These are phyloP conservation scores for Stagonosporopsis rhizophila DNA, from an alignment of 2,329 filamentous ascomycete species.

Conservation along the genomic window DNA sequence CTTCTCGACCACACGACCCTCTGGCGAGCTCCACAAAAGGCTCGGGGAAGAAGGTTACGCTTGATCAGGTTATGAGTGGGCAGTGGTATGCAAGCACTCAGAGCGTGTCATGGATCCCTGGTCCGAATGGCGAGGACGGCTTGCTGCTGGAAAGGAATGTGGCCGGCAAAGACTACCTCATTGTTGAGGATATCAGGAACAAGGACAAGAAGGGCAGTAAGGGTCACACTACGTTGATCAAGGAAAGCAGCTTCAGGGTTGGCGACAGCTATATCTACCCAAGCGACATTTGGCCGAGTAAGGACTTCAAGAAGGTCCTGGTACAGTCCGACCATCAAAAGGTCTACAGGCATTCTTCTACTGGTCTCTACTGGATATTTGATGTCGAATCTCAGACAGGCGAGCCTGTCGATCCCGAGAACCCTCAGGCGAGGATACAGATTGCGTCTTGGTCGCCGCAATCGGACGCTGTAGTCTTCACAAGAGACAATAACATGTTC, in stretches of 20 bases:
- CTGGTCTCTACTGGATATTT: slow-evolving; percentile 87
- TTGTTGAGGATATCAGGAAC: slow-evolving; percentile 83
- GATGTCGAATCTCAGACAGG: slow-evolving; percentile 82
- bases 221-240: slow-evolving; percentile 76
- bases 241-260: slow-evolving; percentile 67
- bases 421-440: slow-evolving; percentile 73
- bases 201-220: slow-evolving; percentile 51
- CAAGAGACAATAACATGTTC: slow-evolving; percentile 87
- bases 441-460: slow-evolving; percentile 88
- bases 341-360: slow-evolving; percentile 91
- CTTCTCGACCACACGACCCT: slow-evolving; percentile 71
- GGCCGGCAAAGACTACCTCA: slow-evolving; percentile 71
- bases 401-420: slow-evolving; percentile 76
- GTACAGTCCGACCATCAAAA: slow-evolving; percentile 74
- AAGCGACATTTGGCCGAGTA: slow-evolving; percentile 73
- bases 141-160: slow-evolving; percentile 77
- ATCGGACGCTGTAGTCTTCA: slow-evolving; percentile 88
- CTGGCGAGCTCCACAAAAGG: slow-evolving; percentile 67
- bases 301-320: slow-evolving; percentile 84
- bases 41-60: slow-evolving; percentile 73
- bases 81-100: slow-evolving; percentile 70
- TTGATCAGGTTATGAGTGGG: slow-evolving; percentile 73
- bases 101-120: slow-evolving; percentile 77
- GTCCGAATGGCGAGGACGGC: slow-evolving; percentile 80
- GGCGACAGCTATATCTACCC: slow-evolving; percentile 64